phyloP scores from a whole-genome alignment of 1,284 basidiomycete species.

The Hymenochaete sp. region DNA sequence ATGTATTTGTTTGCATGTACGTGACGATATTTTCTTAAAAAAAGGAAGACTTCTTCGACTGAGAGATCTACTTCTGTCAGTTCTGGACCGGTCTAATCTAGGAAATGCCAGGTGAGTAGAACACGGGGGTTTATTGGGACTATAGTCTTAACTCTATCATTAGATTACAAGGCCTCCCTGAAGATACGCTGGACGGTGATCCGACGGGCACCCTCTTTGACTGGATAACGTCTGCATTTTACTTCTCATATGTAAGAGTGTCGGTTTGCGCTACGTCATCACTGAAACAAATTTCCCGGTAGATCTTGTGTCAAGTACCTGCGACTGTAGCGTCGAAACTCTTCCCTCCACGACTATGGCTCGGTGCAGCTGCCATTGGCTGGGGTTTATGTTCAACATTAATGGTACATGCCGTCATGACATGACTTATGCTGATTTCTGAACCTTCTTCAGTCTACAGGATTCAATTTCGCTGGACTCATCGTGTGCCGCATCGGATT shows the following conservation, averaged over 20 bases:
- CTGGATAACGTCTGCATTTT: slow-evolving; percentile 69
- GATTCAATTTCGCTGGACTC: slow-evolving; percentile 48
- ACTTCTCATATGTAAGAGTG: slow-evolving; percentile 58
- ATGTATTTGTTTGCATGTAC: slow-evolving; percentile 69
- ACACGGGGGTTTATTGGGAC: too few species aligned
- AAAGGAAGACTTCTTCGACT: slow-evolving; percentile 36
- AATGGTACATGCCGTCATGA: slow-evolving; percentile 39
- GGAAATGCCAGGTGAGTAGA: too few species aligned
- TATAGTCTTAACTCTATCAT: too few species aligned
- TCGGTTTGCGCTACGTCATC: background rate
- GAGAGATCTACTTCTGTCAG: background rate
- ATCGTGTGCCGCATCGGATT: slow-evolving; percentile 50
- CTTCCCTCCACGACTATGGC: slow-evolving; percentile 55
- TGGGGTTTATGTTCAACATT: slow-evolving; percentile 64
- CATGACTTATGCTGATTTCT: background rate
- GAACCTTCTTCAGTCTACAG: slow-evolving; percentile 37
- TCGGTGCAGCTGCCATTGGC: slow-evolving; percentile 54
- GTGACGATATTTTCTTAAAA: slow-evolving; percentile 24
- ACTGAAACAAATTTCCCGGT: background rate
- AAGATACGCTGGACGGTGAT: slow-evolving; percentile 58
- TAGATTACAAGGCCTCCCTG: slow-evolving; percentile 56
- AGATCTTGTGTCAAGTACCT: slow-evolving; percentile 66
- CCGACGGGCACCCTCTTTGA: slow-evolving; percentile 59
- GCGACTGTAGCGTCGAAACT: slow-evolving; percentile 59
- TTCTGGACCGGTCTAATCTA: slow-evolving; percentile 35